Conservation (phyloP, 1,284 basidiomycete species). For the Stereum hirsutum region DNA sequence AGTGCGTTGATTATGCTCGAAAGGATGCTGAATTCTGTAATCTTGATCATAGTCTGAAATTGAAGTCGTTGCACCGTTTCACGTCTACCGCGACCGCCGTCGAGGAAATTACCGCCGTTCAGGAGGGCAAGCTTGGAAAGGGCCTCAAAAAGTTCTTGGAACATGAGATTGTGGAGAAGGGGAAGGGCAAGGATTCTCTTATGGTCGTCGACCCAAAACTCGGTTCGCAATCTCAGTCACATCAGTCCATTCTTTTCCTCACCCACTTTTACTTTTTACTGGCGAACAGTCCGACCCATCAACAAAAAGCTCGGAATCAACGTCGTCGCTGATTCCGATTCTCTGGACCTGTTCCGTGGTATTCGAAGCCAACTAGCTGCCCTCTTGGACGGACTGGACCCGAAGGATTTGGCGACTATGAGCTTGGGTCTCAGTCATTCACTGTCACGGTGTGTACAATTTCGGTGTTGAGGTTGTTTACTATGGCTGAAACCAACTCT, state of each 20-base stretch:
- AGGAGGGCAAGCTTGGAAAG: constrained; percentile 90
- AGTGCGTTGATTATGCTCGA: constrained; percentile 1
- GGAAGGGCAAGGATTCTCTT: constrained; percentile 83
- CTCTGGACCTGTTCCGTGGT: constrained; percentile 89
- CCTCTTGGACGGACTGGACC: constrained; percentile 84
- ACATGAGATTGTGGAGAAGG: constrained; percentile 80
- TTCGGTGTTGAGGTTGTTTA: neutral
- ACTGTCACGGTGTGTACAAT: constrained; percentile 62
- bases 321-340: constrained; percentile 59
- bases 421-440: constrained; percentile 95
- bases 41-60: constrained; percentile 59
- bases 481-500: too few relatives aligned
- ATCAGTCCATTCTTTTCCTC: constrained; percentile 23
- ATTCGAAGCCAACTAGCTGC: constrained; percentile 86
- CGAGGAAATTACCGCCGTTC: constrained; percentile 92
- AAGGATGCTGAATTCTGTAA: constrained; percentile 1
- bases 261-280: constrained; percentile 4
- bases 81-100: constrained; percentile 96
- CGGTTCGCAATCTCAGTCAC: too few relatives aligned
- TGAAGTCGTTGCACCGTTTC: constrained; percentile 95
- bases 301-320: constrained; percentile 92
- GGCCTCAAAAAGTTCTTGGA: constrained; percentile 90
- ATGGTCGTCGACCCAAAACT: constrained; percentile 89
- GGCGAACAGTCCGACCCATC: constrained; percentile 65
- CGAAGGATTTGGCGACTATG: constrained; percentile 97